Evolutionary conservation across 176 grass and related monocot genomes (phyloP).

Genomic region (Microstegium vimineum): DNA sequence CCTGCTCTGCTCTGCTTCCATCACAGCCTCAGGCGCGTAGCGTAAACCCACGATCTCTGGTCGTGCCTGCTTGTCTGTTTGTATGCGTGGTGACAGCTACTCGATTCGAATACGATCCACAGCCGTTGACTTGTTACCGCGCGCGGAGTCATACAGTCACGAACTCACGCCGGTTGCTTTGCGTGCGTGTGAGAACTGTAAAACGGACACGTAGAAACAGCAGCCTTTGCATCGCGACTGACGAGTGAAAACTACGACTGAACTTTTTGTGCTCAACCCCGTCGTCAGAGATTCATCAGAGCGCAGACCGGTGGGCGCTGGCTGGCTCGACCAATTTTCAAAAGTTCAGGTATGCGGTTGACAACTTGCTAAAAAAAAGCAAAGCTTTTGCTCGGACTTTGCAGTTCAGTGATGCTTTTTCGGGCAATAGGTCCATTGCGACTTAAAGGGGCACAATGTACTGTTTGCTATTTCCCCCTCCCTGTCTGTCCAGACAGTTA

Average conservation of each 20-base stretch:
- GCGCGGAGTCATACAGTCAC: too few relatives aligned
- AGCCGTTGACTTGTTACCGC: not conserved
- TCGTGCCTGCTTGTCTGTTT: not conserved
- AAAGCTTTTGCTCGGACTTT: not conserved
- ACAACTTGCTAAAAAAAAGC: constrained; percentile 9
- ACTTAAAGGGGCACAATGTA: not conserved
- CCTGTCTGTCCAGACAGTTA: too few relatives aligned
- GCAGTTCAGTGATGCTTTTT: not conserved
- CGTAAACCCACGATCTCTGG: not conserved
- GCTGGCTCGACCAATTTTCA: not conserved
- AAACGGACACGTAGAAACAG: not conserved
- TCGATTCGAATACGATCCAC: not conserved
- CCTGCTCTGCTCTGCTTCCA: too few relatives aligned
- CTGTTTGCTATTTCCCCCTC: too few relatives aligned
- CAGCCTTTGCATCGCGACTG: not conserved
- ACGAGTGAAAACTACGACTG: not conserved
- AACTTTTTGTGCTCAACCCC: not conserved
- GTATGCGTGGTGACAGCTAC: not conserved
- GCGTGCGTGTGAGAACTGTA: not conserved
- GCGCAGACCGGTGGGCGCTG: too few relatives aligned
- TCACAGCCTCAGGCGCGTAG: not conserved
- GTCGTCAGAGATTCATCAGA: not conserved
- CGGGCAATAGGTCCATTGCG: not conserved
- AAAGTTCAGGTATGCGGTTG: constrained; percentile 28
- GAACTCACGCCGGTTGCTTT: too few relatives aligned